A percentile compares a stretch with the other conserved stretches of the same genome.
These are phyloP conservation scores for Fragaria nilgerrensis DNA, from an alignment of 306 rosid genomes.

Conservation along the genomic window DNA sequence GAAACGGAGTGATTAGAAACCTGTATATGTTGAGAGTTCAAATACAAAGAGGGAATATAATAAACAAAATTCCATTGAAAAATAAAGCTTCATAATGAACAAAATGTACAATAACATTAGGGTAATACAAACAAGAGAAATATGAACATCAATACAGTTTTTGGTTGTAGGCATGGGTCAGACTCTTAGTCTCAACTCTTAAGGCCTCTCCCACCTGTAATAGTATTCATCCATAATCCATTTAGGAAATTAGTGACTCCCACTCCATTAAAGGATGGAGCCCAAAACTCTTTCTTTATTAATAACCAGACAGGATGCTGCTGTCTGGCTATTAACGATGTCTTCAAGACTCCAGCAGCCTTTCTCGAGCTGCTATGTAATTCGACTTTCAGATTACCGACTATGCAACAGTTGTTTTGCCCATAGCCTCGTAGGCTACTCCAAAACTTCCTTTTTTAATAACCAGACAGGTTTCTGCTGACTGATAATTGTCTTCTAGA, in stretches of 20 bases:
- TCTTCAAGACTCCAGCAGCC: not conserved
- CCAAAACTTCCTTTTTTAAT: not conserved
- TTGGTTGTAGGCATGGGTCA: not conserved
- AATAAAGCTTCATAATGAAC: not conserved
- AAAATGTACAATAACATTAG: not conserved
- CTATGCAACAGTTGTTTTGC: not conserved
- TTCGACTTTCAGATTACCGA: not conserved
- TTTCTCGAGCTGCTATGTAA: not conserved
- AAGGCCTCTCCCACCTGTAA: not conserved
- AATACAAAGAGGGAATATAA: not conserved
- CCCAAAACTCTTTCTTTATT: not conserved
- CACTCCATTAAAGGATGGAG: not conserved
- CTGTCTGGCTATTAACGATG: not conserved
- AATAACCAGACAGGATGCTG: not conserved
- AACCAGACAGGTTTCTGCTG: not conserved
- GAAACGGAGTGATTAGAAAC: not conserved
- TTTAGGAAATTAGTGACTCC: not conserved
- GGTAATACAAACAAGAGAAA: slow-evolving; percentile 2
- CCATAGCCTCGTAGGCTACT: not conserved
- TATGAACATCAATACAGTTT: not conserved
- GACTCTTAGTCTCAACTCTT: not conserved
- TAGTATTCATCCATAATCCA: not conserved
- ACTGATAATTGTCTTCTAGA: not conserved
- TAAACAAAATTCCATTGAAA: not conserved
- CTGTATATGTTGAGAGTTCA: not conserved